phyloP scores from a whole-genome alignment of 1,284 basidiomycete genomes.

The Puccinia horiana region DNA sequence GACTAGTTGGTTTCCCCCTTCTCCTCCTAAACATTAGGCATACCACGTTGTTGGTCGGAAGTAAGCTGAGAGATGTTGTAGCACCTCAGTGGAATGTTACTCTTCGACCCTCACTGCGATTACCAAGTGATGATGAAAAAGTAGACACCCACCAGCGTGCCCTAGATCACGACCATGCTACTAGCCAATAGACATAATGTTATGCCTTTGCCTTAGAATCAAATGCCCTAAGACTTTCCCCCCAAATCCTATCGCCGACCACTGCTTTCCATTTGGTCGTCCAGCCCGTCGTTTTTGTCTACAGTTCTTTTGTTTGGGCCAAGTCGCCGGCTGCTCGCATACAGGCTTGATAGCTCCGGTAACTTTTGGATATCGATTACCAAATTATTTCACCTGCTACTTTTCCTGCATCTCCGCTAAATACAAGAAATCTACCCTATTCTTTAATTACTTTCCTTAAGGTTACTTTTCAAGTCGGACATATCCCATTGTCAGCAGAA shows the following conservation, averaged over 20 bases:
- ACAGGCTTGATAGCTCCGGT: constrained; percentile 1
- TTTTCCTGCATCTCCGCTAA: not conserved
- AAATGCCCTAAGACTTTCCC: not conserved
- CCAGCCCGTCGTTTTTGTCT: not conserved
- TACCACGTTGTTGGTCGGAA: constrained; percentile 40
- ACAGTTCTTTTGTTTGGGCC: constrained; percentile 9
- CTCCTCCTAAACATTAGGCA: not conserved
- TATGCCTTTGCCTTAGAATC: not conserved
- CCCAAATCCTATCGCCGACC: not conserved
- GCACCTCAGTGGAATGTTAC: constrained; percentile 29
- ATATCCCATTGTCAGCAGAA: constrained; percentile 3
- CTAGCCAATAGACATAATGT: not conserved
- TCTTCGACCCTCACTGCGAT: constrained; percentile 21
- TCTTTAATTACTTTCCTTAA: not conserved
- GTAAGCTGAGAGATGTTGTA: constrained; percentile 28
- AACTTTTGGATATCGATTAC: not conserved
- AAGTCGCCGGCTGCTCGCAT: not conserved
- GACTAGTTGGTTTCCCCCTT: not conserved
- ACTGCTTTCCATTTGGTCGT: not conserved
- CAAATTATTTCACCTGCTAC: not conserved
- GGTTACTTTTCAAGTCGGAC: constrained; percentile 1
- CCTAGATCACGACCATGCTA: constrained; percentile 36
- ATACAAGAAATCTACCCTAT: not conserved
- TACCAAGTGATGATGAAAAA: constrained; percentile 34
- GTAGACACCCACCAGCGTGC: constrained; percentile 41